Evolutionary conservation across 225 moss, liverwort and hornwort genomes (phyloP).

Genomic region (Bryum argenteum): DNA sequence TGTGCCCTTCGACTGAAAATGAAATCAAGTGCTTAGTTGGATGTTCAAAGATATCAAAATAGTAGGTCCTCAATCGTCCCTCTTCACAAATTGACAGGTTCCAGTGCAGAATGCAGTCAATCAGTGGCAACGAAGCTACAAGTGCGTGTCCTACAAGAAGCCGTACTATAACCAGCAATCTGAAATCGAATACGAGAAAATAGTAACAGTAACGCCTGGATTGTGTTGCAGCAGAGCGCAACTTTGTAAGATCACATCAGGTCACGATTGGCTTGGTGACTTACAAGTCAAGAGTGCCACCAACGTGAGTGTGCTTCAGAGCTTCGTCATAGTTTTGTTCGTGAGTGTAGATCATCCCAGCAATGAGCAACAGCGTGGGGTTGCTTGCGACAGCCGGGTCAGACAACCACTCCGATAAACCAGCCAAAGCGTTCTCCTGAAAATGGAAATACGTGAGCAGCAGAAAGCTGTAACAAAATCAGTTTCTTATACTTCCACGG

Average conservation of each 20-base stretch:
- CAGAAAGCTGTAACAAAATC: constrained; percentile 17
- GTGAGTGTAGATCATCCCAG: constrained; percentile 84
- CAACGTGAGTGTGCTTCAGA: constrained; percentile 77
- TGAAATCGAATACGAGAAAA: not conserved
- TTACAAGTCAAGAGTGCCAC: constrained; percentile 96
- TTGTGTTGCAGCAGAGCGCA: not conserved
- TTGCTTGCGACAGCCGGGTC: constrained; percentile 85
- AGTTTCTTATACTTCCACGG: not conserved
- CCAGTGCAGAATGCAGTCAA: not conserved
- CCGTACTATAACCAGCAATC: too few species aligned
- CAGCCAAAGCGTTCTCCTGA: constrained; percentile 77
- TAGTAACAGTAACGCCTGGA: not conserved
- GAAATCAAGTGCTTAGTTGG: not conserved
- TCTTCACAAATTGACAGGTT: not conserved
- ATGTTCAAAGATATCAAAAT: not conserved
- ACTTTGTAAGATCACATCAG: not conserved
- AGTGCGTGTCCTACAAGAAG: not conserved
- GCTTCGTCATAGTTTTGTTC: constrained; percentile 91
- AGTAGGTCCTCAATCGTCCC: not conserved
- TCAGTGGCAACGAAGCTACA: not conserved
- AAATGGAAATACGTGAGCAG: constrained; percentile 29
- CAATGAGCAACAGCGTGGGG: constrained; percentile 75
- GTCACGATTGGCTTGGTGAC: constrained; percentile 23
- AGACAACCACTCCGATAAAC: constrained; percentile 79
- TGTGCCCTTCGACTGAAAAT: not conserved